Base-by-base conservation (phyloP, 1,139 yeast species). In the Blastobotrys proliferans region DNA sequence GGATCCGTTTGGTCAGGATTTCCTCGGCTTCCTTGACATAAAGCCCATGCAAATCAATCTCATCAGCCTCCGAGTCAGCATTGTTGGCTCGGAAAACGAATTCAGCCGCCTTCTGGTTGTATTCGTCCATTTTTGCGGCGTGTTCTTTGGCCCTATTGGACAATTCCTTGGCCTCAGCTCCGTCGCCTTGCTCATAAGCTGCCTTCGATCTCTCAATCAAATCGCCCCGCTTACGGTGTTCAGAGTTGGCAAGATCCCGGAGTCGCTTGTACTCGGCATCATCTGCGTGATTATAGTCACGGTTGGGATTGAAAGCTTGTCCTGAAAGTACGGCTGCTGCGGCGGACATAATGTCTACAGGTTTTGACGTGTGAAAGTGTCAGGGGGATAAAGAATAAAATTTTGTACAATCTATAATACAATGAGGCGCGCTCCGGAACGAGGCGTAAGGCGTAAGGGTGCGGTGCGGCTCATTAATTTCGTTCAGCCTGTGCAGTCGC, bases 11-110 rank as follows among this genome's bases (percentile, higher is more conserved):
- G 54, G 82, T 85, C 53, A 90, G 70, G 41, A 83, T 77, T 61
- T 77, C 82, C 50, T 79, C 78, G 3, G 97, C 97, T 66, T 92
- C 97, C 38, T 82, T 83, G 27, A 90, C 94, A 54, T 73, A 88
- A 30, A 92, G 70, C 0, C 98, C 98, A 62, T 92, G 98, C 47
- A 92, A 72, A 64, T 92, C 97, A 50, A 92, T 87, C 64, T 92
- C 97, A 61, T 87, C 85, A 14, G 73, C 73, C 25, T 77, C 81
- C 25, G 94, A 81, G 58, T 88, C 97, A 26, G 86, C 77, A 58
- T 92, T 92, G 61, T 92, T 92, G 54, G 84, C 92, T 37, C 82
- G 70, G 61, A 90, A 90, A 2, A 88, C 97, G 60, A 82, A 90
- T 60, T 81, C 90, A 0, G 97, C 97, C 1, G 97, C 98, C 61